These are phyloP conservation scores for Pleurotus sapidus DNA, from an alignment of 768 basidiomycete genomes.

Conservation along the genomic window DNA sequence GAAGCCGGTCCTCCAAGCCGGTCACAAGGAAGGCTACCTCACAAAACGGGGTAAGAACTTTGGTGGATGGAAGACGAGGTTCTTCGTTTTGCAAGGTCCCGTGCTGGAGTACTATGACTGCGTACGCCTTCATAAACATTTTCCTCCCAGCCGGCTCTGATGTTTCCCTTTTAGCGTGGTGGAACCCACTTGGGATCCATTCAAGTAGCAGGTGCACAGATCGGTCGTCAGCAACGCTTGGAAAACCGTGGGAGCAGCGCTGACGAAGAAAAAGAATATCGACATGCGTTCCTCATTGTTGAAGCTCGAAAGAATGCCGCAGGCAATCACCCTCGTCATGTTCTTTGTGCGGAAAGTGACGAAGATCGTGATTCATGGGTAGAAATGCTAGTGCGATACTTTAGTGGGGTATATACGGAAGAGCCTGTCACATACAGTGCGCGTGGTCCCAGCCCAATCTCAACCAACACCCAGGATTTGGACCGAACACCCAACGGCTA, in stretches of 20 bases:
- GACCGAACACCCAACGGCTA: constrained; percentile 23
- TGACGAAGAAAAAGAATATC: constrained; percentile 90
- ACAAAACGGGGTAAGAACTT: constrained; percentile 98
- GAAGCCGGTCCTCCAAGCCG: constrained; percentile 74
- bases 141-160: constrained; percentile 12
- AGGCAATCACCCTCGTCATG: constrained; percentile 76
- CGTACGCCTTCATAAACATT: constrained; percentile 48
- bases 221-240: constrained; percentile 87
- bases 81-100: constrained; percentile 90
- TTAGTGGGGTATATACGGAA: constrained; percentile 77
- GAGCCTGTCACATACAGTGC: constrained; percentile 43
- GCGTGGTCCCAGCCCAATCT: constrained; percentile 23
- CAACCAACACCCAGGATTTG: constrained; percentile 22
- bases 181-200: constrained; percentile 93
- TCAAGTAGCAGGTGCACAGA: constrained; percentile 86
- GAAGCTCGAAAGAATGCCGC: constrained; percentile 76
- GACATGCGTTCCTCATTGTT: constrained; percentile 97
- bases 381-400: constrained; percentile 86
- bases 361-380: constrained; percentile 94
- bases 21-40: constrained; percentile 92
- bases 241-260: constrained; percentile 40
- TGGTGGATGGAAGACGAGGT: constrained; percentile 96
- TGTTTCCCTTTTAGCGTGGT: constrained; percentile 58
- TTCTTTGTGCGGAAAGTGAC: constrained; percentile 96
- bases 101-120: constrained; percentile 93